Conservation (phyloP, 2,329 filamentous ascomycete genomes). For the Calonectria honghensis region DNA sequence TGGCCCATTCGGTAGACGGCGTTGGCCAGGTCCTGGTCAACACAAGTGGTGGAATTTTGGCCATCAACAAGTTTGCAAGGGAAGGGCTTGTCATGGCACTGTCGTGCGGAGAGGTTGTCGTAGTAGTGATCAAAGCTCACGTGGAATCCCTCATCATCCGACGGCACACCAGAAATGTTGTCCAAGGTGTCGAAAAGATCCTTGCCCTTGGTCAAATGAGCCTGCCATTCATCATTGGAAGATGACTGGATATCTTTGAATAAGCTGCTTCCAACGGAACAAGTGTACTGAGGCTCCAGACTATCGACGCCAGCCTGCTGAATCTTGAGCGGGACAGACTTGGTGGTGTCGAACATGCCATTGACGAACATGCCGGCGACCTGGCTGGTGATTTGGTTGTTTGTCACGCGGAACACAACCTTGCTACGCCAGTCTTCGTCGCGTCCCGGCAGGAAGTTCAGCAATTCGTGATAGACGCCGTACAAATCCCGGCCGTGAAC, state of each 20-base stretch:
- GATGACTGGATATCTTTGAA: constrained; percentile 67
- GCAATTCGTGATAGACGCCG: constrained; percentile 82
- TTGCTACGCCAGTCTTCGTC: constrained; percentile 64
- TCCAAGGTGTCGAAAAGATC: constrained; percentile 78
- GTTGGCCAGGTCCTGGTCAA: constrained; percentile 78
- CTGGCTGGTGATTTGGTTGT: constrained; percentile 88
- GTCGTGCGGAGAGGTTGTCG: constrained; percentile 86
- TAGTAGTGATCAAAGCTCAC: constrained; percentile 87
- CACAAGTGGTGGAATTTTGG: constrained; percentile 72
- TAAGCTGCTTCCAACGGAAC: constrained; percentile 68
- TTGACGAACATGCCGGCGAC: constrained; percentile 84
- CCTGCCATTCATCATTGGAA: constrained; percentile 73
- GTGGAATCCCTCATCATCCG: constrained; percentile 78
- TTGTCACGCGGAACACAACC: constrained; percentile 83
- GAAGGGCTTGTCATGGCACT: constrained; percentile 83
- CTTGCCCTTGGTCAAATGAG: constrained; percentile 75
- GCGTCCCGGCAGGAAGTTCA: constrained; percentile 78
- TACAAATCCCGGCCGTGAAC: constrained; percentile 86
- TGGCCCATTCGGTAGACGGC: constrained; percentile 84
- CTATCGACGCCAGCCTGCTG: constrained; percentile 77
- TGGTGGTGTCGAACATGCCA: constrained; percentile 77
- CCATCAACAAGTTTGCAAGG: constrained; percentile 76
- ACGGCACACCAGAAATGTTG: constrained; percentile 78
- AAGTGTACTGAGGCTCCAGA: constrained; percentile 84
- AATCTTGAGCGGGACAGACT: constrained; percentile 67